A percentile compares a stretch with the other conserved stretches of the same genome.
Conservation (phyloP, 306 rosid genomes). For the Heteromeles arbutifolia region DNA sequence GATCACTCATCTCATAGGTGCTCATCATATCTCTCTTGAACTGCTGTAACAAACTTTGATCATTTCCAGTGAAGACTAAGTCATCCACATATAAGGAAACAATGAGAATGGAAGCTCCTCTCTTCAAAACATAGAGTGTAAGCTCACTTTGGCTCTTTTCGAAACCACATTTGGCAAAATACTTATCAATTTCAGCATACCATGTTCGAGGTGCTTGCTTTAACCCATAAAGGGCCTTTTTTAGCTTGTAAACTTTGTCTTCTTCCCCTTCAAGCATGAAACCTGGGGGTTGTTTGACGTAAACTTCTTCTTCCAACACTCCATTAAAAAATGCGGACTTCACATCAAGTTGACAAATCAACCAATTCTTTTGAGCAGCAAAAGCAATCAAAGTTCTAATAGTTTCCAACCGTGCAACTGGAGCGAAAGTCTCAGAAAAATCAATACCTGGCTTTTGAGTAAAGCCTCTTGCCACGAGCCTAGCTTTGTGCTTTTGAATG, state of each 20-base stretch:
- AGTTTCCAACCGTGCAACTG: background rate
- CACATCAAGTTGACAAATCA: background rate
- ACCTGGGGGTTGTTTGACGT: background rate
- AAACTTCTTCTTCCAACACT: background rate
- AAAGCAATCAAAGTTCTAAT: background rate
- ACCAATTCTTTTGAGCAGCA: background rate
- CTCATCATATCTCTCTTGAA: too few species aligned
- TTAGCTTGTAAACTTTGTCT: background rate
- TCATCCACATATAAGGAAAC: too few species aligned
- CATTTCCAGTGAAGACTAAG: background rate
- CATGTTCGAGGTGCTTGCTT: background rate
- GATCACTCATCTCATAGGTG: too few species aligned
- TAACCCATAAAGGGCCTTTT: background rate
- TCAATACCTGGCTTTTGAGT: background rate
- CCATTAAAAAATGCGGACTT: background rate
- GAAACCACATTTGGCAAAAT: too few species aligned
- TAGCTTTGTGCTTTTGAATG: background rate
- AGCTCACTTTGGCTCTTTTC: background rate
- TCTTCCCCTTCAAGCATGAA: background rate
- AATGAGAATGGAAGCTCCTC: too few species aligned
- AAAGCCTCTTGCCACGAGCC: background rate
- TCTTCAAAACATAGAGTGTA: background rate
- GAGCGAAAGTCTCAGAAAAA: background rate
- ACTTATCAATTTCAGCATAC: too few species aligned
- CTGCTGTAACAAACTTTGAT: too few species aligned